Evolutionary conservation across 805 yeast species (phyloP), one percentile per base, ranked within the genome.

Genomic region (Grigorovia jiainica): DNA sequence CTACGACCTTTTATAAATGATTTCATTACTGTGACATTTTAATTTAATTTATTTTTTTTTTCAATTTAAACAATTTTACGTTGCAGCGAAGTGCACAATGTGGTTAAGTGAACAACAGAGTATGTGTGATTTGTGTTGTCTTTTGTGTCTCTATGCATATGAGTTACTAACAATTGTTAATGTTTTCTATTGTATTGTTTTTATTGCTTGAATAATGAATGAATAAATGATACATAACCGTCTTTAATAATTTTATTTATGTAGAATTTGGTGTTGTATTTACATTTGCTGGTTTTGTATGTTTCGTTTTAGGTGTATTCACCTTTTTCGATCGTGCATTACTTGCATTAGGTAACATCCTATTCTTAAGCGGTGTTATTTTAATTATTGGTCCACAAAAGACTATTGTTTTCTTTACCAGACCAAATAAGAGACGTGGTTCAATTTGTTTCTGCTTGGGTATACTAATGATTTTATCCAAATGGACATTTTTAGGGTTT

Each of bases 181-280:
- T 1, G 9, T 8, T 32, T 11, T 32, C 34, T 32, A 15, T 17
- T n/a, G n/a, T n/a, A n/a, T n/a, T n/a, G n/a, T n/a, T n/a, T n/a
- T n/a, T n/a, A n/a, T n/a, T n/a, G n/a, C n/a, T n/a, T n/a, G n/a
- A n/a, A n/a, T n/a, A n/a, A n/a, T n/a, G n/a, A n/a, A n/a, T n/a
- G n/a, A n/a, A n/a, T n/a, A n/a, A n/a, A n/a, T n/a, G n/a, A n/a
- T n/a, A n/a, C n/a, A n/a, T n/a, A n/a, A n/a, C n/a, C n/a, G n/a
- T n/a, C n/a, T n/a, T n/a, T n/a, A n/a, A n/a, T n/a, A n/a, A n/a
- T n/a, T 27, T 27, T 11, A 16, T 15, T 4, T n/a, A 3, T 44
- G 21, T 46, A 85, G 95, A 87, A 64, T 79, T 82, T 55, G 97
- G 97, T 30, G 96, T 86, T 16, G 95, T 86, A 2, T 82, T 87